phyloP scores from a whole-genome alignment of 139 green algal species.

The Volvox africanus region DNA sequence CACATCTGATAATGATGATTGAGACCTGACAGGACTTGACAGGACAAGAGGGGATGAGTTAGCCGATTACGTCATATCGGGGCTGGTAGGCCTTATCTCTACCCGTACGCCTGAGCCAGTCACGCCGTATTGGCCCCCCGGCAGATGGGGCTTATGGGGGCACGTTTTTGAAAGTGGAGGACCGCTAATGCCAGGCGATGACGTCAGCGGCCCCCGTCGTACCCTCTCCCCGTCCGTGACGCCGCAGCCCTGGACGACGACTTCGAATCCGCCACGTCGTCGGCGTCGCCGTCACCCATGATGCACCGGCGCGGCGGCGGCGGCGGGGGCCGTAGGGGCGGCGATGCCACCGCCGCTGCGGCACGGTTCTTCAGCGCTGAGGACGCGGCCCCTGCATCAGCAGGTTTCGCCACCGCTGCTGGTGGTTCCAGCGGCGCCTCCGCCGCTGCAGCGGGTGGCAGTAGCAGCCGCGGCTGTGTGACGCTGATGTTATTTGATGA shows the following conservation, averaged over 20 bases:
- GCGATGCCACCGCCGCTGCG: not conserved
- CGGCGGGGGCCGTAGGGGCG: not conserved
- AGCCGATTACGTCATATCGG: too few species aligned
- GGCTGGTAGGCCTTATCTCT: too few species aligned
- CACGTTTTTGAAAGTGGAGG: too few species aligned
- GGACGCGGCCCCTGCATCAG: not conserved
- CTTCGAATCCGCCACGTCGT: not conserved
- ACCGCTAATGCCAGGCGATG: too few species aligned
- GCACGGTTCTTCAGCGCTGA: not conserved
- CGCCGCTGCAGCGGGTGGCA: not conserved
- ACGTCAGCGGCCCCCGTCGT: too few species aligned
- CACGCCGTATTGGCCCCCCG: too few species aligned
- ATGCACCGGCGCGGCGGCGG: not conserved
- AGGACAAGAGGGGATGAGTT: too few species aligned
- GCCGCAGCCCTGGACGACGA: not conserved
- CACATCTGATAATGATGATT: too few species aligned
- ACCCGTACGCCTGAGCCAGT: too few species aligned
- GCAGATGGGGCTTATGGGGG: too few species aligned
- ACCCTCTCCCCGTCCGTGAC: too few species aligned
- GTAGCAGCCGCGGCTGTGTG: not conserved
- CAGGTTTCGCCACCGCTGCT: not conserved
- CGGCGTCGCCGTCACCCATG: constrained; percentile 9
- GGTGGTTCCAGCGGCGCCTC: not conserved
- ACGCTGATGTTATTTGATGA: constrained; percentile 71
- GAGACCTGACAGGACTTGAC: too few species aligned